Evolutionary conservation across 345 rosid species (phyloP), one percentile per base, ranked within the genome.

Genomic region (Euphorbia tirucalli): DNA sequence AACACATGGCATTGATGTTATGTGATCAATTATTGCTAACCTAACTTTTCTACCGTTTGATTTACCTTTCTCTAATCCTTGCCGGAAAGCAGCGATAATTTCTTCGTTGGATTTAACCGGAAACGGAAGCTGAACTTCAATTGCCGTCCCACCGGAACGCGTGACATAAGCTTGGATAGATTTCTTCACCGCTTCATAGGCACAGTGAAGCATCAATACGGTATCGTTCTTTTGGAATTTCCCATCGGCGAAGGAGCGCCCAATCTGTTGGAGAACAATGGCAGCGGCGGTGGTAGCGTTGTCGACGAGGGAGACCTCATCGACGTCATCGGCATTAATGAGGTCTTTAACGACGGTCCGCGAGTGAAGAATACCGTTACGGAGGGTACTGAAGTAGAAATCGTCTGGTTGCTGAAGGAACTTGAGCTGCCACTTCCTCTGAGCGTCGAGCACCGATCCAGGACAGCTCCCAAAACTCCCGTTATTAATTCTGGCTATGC

Each of bases 21-120:
- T 92, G 71, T 95, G 99, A 78, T 95, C 99, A 31, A 95, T 92
- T 71, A 95, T 85, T 30, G 94, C 99, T 61, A 95, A 73, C 82
- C 99, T 86, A 31, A 95, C 89, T 66, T 74, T 90, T 54, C 82
- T 71, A 35, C 97, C 97, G 19, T 85, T 81, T 0, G 69, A 73
- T 59, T 89, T 92, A 52, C 97, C 99, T 19, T 80, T 81, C 61
- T 75, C 87, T 61, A 95, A 77, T 61, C 87, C 92, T 66, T 60
- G 73, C 68, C 80, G 81, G 65, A 95, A 95, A 77, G 86, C 91
- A 15, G 49, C 10, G 1, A 95, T 75, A 7, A 95, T 89, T 35
- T 92, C 97, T 11, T 84, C 87, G 1, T 46, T 65, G 0, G 96
- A 95, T 1, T 37, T 77, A 54, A 95, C 87, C 28, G 99, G 99